Percentiles rank a stretch among this genome's conserved stretches.
These are phyloP conservation scores for Cornus suecica DNA, from an alignment of 148 eudicot species.

Conservation along the genomic window DNA sequence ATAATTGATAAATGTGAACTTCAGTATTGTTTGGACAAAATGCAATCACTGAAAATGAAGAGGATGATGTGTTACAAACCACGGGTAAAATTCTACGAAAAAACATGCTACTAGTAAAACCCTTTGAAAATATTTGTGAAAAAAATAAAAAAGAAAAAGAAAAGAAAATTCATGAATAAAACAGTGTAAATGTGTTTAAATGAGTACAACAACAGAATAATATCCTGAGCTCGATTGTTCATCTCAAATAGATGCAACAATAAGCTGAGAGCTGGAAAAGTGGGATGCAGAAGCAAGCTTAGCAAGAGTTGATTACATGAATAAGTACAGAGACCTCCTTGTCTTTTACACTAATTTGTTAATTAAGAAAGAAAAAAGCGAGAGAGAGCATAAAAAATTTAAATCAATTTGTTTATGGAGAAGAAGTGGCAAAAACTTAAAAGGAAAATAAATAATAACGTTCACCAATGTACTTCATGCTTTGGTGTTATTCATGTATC, in stretches of 20 bases:
- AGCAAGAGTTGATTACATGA: not conserved
- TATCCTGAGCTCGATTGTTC: not conserved
- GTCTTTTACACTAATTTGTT: not conserved
- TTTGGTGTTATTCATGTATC: not conserved
- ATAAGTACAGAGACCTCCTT: not conserved
- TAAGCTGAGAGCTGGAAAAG: not conserved
- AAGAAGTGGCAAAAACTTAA: too few species aligned
- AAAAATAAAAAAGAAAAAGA: not conserved
- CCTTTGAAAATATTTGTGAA: not conserved
- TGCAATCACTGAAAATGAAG: conserved; percentile 68
- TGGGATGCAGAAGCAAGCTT: not conserved
- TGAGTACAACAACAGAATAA: not conserved
- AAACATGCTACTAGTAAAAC: not conserved
- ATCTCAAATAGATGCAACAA: not conserved
- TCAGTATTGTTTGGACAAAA: conserved; percentile 88
- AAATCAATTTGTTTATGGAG: too few species aligned
- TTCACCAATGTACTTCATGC: not conserved
- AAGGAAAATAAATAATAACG: too few species aligned
- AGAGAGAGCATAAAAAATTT: too few species aligned
- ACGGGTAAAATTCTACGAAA: not conserved
- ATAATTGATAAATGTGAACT: conserved; percentile 70
- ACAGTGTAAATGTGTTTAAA: not conserved
- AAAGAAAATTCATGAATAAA: not conserved
- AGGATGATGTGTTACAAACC: conserved; percentile 1
- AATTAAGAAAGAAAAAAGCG: too few species aligned